These are phyloP conservation scores for Aspergillus tanneri DNA, from an alignment of 2,329 filamentous ascomycete species.

Conservation along the genomic window DNA sequence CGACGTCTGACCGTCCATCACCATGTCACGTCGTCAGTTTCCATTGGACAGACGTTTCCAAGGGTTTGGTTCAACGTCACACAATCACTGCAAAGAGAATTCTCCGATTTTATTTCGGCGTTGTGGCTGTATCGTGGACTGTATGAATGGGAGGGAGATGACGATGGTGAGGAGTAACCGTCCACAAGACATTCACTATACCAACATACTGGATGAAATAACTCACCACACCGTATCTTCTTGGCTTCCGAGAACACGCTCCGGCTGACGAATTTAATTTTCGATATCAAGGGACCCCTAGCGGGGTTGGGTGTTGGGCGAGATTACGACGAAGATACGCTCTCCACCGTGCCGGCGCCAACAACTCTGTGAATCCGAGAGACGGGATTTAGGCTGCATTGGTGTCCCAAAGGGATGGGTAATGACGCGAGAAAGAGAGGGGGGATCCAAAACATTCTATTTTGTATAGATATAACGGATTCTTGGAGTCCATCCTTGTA, in stretches of 20 bases:
- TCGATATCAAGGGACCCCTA: too few relatives aligned
- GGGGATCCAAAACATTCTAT: not conserved
- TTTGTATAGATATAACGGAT: not conserved
- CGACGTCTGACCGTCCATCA: not conserved
- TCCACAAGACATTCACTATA: not conserved
- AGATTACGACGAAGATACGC: too few relatives aligned
- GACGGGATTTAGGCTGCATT: slow-evolving; percentile 7
- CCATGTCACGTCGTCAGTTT: not conserved
- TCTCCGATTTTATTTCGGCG: not conserved
- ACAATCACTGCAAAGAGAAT: slow-evolving; percentile 10
- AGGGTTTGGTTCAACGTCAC: slow-evolving; percentile 17
- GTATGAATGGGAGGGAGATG: not conserved
- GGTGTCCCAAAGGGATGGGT: slow-evolving; percentile 5
- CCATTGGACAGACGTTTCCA: slow-evolving; percentile 17
- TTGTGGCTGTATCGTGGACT: not conserved
- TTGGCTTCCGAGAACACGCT: too few relatives aligned
- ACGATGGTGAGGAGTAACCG: not conserved
- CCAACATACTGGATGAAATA: too few relatives aligned
- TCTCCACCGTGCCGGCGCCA: not conserved
- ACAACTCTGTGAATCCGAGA: not conserved
- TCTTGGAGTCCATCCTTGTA: not conserved
- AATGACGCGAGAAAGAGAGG: not conserved
- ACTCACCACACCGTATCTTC: too few relatives aligned
- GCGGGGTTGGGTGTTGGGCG: too few relatives aligned
- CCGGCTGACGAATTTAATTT: too few relatives aligned